Evolutionary conservation across 768 basidiomycete genomes (phyloP).

Genomic region (Leucocoprinus leucothites): DNA sequence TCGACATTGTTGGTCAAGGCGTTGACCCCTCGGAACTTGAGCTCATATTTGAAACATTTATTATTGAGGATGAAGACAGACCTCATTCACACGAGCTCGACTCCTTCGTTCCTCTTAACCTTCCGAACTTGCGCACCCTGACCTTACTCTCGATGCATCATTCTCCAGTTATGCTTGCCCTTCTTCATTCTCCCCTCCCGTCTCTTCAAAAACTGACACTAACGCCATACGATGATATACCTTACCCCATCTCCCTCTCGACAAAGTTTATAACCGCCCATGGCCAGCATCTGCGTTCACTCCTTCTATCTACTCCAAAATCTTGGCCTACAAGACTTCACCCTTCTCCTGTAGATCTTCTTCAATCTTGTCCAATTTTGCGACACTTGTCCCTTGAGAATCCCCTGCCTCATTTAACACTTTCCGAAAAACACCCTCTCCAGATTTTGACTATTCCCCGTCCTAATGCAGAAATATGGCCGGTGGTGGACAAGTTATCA

Average conservation of each 20-base stretch:
- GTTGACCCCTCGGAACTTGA: conserved; percentile 52
- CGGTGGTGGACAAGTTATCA: conserved; percentile 50
- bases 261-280: conserved; percentile 59
- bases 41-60: conserved; percentile 19
- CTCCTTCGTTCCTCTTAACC: conserved; percentile 42
- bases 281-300: conserved; percentile 53
- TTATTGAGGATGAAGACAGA: background rate
- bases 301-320: conserved; percentile 68
- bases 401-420: conserved; percentile 53
- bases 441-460: conserved; percentile 73
- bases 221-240: conserved; percentile 72
- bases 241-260: conserved; percentile 53
- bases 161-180: conserved; percentile 57
- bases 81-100: conserved; percentile 16
- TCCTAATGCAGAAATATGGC: conserved; percentile 60
- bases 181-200: conserved; percentile 62
- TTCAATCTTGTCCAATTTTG: conserved; percentile 50
- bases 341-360: conserved; percentile 47
- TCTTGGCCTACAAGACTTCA: conserved; percentile 61
- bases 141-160: conserved; percentile 64
- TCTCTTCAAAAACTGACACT: conserved; percentile 59
- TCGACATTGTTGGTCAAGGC: conserved; percentile 63
- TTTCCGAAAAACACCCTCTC: conserved; percentile 39
- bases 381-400: conserved; percentile 71
- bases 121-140: conserved; percentile 57